phyloP scores from a whole-genome alignment of 1,139 yeast species.

The Geotrichum cucujoidarum region DNA sequence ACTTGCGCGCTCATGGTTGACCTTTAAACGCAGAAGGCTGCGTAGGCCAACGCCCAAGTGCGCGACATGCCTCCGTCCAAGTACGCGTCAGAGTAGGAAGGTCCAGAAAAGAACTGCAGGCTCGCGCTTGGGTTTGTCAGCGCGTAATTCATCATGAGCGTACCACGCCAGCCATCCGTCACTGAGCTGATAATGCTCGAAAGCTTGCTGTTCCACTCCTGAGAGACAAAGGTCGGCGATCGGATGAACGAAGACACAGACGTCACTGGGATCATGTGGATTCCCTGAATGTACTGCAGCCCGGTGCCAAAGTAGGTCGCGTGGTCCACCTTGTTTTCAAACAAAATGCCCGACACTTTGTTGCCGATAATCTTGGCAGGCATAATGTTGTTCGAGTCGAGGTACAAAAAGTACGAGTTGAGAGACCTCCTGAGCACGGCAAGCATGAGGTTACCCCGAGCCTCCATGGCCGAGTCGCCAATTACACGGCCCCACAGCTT shows the following conservation, averaged over 20 bases:
- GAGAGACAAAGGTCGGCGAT: constrained; percentile 58
- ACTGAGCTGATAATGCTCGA: constrained; percentile 49
- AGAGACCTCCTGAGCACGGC: constrained; percentile 58
- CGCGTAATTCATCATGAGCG: constrained; percentile 73
- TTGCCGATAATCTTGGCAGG: constrained; percentile 55
- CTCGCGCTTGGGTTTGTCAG: constrained; percentile 3
- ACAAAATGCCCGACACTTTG: constrained; percentile 67
- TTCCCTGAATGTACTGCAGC: constrained; percentile 84
- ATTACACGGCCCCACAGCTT: constrained; percentile 71
- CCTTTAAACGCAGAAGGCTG: constrained; percentile 44
- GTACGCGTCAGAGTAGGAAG: constrained; percentile 43
- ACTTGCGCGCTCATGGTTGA: too few relatives aligned
- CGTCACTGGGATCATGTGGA: constrained; percentile 88
- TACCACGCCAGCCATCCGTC: constrained; percentile 83
- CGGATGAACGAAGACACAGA: constrained; percentile 81
- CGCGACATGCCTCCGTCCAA: constrained; percentile 85
- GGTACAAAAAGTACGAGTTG: constrained; percentile 56
- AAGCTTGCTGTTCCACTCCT: constrained; percentile 71
- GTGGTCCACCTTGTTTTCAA: constrained; percentile 85
- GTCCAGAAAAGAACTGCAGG: constrained; percentile 56
- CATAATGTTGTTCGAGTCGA: constrained; percentile 52
- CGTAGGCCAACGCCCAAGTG: constrained; percentile 81
- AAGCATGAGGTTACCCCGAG: constrained; percentile 72
- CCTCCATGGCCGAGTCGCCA: constrained; percentile 63
- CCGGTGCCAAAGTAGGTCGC: constrained; percentile 83